Evolutionary conservation across 148 eudicot genomes (phyloP).

Genomic region (Vaccinium corymbosum): DNA sequence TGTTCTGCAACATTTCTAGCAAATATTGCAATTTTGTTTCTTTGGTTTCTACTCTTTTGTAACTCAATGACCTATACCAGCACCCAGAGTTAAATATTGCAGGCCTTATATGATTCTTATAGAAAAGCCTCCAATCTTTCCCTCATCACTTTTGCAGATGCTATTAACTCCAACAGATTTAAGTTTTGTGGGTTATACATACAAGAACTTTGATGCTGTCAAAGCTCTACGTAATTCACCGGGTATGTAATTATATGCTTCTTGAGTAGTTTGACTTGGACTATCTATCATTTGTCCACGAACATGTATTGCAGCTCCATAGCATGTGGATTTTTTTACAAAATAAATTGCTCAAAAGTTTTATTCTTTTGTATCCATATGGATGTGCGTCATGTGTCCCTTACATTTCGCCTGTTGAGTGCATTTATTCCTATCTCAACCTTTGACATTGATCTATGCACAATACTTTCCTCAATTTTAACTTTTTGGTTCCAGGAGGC

Average conservation of each 20-base stretch:
- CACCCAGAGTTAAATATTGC: not conserved
- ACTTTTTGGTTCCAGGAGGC: too few species aligned
- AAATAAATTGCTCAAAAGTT: not conserved
- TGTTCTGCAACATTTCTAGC: not conserved
- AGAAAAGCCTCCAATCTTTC: not conserved
- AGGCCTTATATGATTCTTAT: not conserved
- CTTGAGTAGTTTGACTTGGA: not conserved
- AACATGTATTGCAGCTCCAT: not conserved
- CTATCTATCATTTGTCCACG: not conserved
- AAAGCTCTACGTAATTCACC: slow-evolving; percentile 60
- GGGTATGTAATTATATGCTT: slow-evolving; percentile 37
- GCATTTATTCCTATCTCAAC: not conserved
- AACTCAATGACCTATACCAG: not conserved
- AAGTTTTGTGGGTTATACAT: slow-evolving; percentile 95
- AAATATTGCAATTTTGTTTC: not conserved
- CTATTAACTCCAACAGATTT: slow-evolving; percentile 65
- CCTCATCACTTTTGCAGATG: slow-evolving; percentile 40
- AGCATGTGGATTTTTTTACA: not conserved
- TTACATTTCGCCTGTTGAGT: too few species aligned
- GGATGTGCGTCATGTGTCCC: not conserved
- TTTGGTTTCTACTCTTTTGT: not conserved
- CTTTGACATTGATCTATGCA: not conserved
- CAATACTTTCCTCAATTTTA: too few species aligned
- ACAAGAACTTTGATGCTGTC: slow-evolving; percentile 92
- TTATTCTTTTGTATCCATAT: not conserved